Evolutionary conservation across 768 basidiomycete genomes (phyloP).

Genomic region (Asterophora parasitica): DNA sequence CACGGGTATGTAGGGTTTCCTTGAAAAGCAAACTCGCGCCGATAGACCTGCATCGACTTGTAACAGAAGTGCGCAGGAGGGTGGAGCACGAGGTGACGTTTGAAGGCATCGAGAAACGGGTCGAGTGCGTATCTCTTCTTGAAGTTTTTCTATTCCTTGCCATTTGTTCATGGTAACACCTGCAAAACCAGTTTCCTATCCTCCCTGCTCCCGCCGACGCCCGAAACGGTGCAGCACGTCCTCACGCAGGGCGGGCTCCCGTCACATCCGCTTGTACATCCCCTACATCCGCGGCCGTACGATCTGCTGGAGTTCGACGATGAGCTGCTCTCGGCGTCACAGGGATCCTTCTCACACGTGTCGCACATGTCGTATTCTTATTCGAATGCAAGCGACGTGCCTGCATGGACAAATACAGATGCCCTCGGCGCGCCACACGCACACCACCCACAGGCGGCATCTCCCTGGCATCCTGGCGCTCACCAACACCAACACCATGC

Average conservation of each 20-base stretch:
- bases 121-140: slow-evolving; percentile 37
- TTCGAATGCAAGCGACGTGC: too few relatives aligned
- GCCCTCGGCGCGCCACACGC: too few relatives aligned
- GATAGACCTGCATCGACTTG: slow-evolving; percentile 61
- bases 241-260: slow-evolving; percentile 60
- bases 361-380: slow-evolving; percentile 11
- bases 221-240: slow-evolving; percentile 64
- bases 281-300: slow-evolving; percentile 19
- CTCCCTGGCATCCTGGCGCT: slow-evolving; percentile 8
- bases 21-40: slow-evolving; percentile 71
- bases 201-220: slow-evolving; percentile 70
- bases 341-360: slow-evolving; percentile 13
- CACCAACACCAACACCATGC: slow-evolving; percentile 31
- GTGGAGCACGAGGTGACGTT: slow-evolving; percentile 71
- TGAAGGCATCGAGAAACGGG: slow-evolving; percentile 52
- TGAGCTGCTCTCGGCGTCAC: not conserved
- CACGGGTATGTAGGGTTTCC: slow-evolving; percentile 57
- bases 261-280: slow-evolving; percentile 17
- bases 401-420: too few relatives aligned
- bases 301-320: slow-evolving; percentile 22
- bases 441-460: not conserved
- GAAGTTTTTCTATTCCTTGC: too few relatives aligned
- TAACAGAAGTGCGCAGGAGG: slow-evolving; percentile 69
- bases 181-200: slow-evolving; percentile 75
- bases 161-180: too few relatives aligned